Conservation (phyloP, 1,139 yeast genomes). For the Saccharomycopsis hybrid region DNA sequence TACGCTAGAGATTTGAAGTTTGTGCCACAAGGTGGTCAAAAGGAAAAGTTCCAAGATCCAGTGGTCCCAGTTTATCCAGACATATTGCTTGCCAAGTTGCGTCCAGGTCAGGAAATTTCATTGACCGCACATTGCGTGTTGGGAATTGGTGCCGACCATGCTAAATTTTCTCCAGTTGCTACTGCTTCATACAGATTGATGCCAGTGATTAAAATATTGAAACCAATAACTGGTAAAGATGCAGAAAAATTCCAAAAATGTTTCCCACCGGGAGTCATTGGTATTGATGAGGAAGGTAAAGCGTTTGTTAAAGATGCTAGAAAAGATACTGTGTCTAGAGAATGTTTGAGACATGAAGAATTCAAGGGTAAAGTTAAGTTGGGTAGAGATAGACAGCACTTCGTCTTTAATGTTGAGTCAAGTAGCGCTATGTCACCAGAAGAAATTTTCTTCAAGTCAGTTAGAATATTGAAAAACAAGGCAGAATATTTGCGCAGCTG, state of each 20-base stretch:
- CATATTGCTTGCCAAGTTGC: slow-evolving; percentile 79
- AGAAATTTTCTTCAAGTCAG: slow-evolving; percentile 87
- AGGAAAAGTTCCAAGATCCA: slow-evolving; percentile 62
- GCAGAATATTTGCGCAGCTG: slow-evolving; percentile 76
- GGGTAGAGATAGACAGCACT: slow-evolving; percentile 88
- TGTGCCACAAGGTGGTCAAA: slow-evolving; percentile 87
- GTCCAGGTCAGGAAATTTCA: slow-evolving; percentile 96
- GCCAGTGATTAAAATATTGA: slow-evolving; percentile 78
- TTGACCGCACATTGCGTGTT: slow-evolving; percentile 84
- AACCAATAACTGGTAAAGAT: slow-evolving; percentile 69
- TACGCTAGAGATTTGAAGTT: slow-evolving; percentile 85
- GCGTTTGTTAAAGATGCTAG: slow-evolving; percentile 86
- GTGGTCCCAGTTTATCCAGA: slow-evolving; percentile 82
- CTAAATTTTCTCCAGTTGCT: slow-evolving; percentile 94
- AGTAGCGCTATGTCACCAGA: slow-evolving; percentile 97
- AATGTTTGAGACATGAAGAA: slow-evolving; percentile 88
- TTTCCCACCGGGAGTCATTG: slow-evolving; percentile 92
- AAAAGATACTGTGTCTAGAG: slow-evolving; percentile 93
- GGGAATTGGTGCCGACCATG: slow-evolving; percentile 93
- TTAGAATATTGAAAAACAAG: slow-evolving; percentile 77
- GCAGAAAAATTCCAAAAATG: slow-evolving; percentile 81
- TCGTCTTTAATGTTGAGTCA: slow-evolving; percentile 88
- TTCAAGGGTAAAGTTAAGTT: slow-evolving; percentile 82
- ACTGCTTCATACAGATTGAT: slow-evolving; percentile 95
- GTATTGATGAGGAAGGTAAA: slow-evolving; percentile 56